Evolutionary conservation across 2,329 filamentous ascomycete species (phyloP).

Genomic region (Xylariaceae sp.): DNA sequence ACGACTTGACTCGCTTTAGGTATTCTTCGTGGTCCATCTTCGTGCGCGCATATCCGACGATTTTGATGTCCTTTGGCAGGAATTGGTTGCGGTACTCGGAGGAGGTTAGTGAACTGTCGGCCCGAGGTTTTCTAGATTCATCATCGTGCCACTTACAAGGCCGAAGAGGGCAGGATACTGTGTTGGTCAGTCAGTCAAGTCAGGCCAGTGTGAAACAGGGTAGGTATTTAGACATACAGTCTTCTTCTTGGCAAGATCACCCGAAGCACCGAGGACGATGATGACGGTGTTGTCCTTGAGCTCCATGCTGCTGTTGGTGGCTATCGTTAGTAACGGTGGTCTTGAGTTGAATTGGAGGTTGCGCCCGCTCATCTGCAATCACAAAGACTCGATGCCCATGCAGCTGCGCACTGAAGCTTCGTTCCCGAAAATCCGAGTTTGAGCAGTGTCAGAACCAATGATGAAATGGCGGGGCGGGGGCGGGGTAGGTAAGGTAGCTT

Average conservation of each 20-base stretch:
- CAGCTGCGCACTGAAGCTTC: neutral
- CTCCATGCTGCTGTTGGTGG: constrained; percentile 68
- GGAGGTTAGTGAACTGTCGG: constrained; percentile 15
- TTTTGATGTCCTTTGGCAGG: constrained; percentile 91
- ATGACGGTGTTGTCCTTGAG: constrained; percentile 98
- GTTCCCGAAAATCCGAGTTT: constrained; percentile 6
- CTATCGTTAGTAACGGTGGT: constrained; percentile 29
- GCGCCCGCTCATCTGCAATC: no score
- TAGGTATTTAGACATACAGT: constrained; percentile 57
- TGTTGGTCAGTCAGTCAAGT: constrained; percentile 2
- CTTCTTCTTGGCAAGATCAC: constrained; percentile 99
- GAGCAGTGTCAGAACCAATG: constrained; percentile 12
- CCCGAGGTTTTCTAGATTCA: neutral
- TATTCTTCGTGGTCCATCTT: constrained; percentile 99
- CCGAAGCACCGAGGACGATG: constrained; percentile 92
- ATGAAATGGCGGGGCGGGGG: constrained; percentile 29
- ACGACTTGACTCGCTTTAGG: constrained; percentile 88
- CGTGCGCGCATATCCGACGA: constrained; percentile 97
- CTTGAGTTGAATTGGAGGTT: neutral
- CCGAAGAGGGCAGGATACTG: constrained; percentile 97
- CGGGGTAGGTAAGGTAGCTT: constrained; percentile 24
- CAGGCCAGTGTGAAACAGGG: constrained; percentile 8
- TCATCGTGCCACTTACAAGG: constrained; percentile 62
- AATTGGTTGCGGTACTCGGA: constrained; percentile 94
- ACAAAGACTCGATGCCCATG: no score